phyloP scores from a whole-genome alignment of 2,329 filamentous ascomycete species.

The Fusarium redolens region DNA sequence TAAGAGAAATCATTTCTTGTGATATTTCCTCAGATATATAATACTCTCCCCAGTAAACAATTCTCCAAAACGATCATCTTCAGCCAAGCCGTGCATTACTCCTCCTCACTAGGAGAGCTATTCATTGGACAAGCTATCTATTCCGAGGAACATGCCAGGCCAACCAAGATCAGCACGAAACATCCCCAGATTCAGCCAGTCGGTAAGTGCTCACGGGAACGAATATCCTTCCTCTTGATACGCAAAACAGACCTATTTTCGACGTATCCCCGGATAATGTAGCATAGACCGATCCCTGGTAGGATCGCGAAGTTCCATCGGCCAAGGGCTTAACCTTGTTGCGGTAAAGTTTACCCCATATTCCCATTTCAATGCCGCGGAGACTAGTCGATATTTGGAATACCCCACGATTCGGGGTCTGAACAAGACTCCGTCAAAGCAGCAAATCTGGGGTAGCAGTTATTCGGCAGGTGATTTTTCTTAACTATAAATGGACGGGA shows the following conservation, averaged over 20 bases:
- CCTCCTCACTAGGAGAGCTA: neutral
- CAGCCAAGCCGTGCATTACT: neutral
- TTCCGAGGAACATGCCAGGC: neutral
- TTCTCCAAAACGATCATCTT: neutral
- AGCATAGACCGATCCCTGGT: neutral
- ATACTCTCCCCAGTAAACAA: neutral
- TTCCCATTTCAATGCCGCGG: neutral
- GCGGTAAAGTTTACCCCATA: neutral
- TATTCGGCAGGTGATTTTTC: rapidly evolving
- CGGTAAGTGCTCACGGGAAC: neutral
- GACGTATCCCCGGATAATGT: neutral
- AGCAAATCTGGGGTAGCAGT: neutral
- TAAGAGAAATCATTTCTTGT: too few relatives aligned
- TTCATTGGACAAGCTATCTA: neutral
- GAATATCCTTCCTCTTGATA: neutral
- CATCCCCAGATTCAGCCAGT: neutral
- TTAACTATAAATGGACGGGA: rapidly evolving
- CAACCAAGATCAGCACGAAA: neutral
- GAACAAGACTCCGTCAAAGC: neutral
- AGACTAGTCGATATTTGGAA: constrained; percentile 15
- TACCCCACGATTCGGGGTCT: neutral
- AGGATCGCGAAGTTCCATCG: neutral
- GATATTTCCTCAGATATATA: neutral
- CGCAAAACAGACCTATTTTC: too few relatives aligned
- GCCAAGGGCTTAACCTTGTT: neutral